Conservation (phyloP, 257 asterid genomes). For the Jacaranda copaia region DNA sequence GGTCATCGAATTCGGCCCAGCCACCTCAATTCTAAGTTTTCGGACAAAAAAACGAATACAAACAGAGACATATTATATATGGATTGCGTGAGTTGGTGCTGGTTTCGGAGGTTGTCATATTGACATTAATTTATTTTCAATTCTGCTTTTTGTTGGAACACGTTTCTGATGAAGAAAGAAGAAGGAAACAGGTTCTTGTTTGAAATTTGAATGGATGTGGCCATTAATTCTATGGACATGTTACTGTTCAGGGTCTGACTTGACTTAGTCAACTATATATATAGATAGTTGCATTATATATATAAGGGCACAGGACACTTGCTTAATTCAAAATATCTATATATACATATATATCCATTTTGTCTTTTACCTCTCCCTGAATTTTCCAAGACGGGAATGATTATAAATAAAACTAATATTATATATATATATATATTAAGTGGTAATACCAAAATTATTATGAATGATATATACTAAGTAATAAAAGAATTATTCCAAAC, state of each 20-base stretch:
- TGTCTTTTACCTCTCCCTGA: neutral
- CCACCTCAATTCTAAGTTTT: neutral
- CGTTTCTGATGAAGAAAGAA: neutral
- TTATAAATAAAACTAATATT: too few species aligned
- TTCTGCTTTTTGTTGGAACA: neutral
- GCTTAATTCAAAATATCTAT: too few species aligned
- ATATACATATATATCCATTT: neutral
- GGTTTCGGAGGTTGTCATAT: too few species aligned
- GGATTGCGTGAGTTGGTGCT: too few species aligned
- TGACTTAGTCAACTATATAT: slow-evolving; percentile 32
- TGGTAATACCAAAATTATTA: too few species aligned
- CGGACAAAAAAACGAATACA: slow-evolving; percentile 7
- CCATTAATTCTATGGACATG: neutral
- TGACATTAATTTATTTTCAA: neutral
- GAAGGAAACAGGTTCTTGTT: too few species aligned
- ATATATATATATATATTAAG: too few species aligned
- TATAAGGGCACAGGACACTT: neutral
- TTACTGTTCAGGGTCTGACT: slow-evolving; percentile 30
- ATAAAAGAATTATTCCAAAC: too few species aligned
- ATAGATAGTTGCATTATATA: neutral
- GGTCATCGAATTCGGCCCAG: slow-evolving; percentile 35
- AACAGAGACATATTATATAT: neutral
- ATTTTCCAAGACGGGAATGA: too few species aligned
- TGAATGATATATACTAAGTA: too few species aligned
- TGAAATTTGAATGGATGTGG: too few species aligned